Base-by-base conservation (phyloP, 2,329 filamentous ascomycete species). In the Tolypocladium capitatum region DNA sequence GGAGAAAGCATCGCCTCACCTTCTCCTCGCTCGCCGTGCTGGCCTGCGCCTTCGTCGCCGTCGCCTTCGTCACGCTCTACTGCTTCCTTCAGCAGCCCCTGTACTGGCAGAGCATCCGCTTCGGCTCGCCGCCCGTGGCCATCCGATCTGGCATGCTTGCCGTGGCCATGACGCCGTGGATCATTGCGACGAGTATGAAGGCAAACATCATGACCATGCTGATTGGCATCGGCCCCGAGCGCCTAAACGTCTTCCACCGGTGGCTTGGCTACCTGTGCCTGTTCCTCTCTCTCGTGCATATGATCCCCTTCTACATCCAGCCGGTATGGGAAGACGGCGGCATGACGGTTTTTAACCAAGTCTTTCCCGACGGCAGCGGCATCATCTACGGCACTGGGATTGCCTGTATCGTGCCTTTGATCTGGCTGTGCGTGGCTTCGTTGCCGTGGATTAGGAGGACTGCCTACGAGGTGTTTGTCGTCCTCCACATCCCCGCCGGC, bases 81-180 rank as follows among this genome's bases (percentile, higher is more conserved):
- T 84, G 81, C 60, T 95, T 94, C 63, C 66, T 96, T 10, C 87
- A 86, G 43, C 87, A 91, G 56, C 91, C 91, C 1, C 74, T 94
- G 3, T 96, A 90, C 69, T 95, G 88, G 79, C 70, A 84, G 59
- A 92, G 86, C 63, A 94, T 96, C 56, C 75, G 75, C 42, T 91
- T 79, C 57, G 91, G 91, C 38, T 94, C 91, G 1, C 91, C 91
- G 28, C 91, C 91, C 0, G 64, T 97, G 48, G 88, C 90, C 10
- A 81, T 96, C 51, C 78, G 91, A 53, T 75, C 89, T 8, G 91
- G 91, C 43, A 96, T 96, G 91, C 79, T 96, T 48, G 83, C 90
- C 13, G 83, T 96, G 14, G 86, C 91, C 13, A 78, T 95, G 74
- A 84, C 92, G 42, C 91, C 91, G 1, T 96, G 90, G 89, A 91